Percentiles rank a stretch among this genome's conserved stretches.
These are phyloP conservation scores for Eucalyptus sideroxylon DNA, from an alignment of 345 rosid genomes.

Conservation along the genomic window DNA sequence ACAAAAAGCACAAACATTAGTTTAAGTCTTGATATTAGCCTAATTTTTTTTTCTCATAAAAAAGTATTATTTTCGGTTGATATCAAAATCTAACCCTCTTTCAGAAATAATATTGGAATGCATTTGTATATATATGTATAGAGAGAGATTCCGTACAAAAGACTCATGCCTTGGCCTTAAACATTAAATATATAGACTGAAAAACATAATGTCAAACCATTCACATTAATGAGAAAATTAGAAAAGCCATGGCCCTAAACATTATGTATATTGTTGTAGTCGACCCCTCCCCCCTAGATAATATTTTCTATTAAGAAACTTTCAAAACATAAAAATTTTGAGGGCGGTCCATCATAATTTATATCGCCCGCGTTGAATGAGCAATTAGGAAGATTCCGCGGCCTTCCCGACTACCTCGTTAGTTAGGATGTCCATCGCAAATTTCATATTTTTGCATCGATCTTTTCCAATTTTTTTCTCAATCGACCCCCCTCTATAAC, in stretches of 20 bases:
- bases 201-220: neutral
- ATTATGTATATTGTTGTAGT: neutral
- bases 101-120: neutral
- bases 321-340: neutral
- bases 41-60: neutral
- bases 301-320: neutral
- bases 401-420: neutral
- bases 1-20: neutral
- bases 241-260: neutral
- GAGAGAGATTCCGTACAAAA: neutral
- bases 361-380: neutral
- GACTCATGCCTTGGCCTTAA: neutral
- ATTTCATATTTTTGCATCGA: neutral
- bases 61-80: neutral
- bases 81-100: neutral
- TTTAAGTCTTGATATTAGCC: neutral
- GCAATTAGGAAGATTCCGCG: neutral
- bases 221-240: neutral
- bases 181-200: neutral
- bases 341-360: neutral
- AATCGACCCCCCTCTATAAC: neutral
- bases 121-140: neutral
- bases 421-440: neutral
- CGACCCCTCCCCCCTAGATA: neutral
- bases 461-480: neutral